A percentile compares a stretch with the other conserved stretches of the same genome.
Evolutionary conservation across 2,329 filamentous ascomycete genomes (phyloP).

Genomic region (Ophiocordyceps camponoti-saundersi): DNA sequence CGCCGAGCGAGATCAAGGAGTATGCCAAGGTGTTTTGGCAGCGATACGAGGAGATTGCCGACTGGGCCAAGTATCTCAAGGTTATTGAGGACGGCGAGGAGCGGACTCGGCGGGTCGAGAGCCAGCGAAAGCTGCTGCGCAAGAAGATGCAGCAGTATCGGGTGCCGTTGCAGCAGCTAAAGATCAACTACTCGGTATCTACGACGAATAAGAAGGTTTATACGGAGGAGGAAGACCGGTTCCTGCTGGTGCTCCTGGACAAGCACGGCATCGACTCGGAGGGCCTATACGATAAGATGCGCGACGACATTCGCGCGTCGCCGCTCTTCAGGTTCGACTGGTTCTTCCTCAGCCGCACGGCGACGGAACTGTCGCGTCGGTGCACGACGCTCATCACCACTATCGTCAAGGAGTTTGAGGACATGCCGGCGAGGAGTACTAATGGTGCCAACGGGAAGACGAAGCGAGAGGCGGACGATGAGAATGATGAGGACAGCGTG

Average conservation of each 20-base stretch:
- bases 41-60: slow-evolving; percentile 75
- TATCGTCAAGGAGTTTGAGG: slow-evolving; percentile 87
- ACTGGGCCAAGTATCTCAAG: slow-evolving; percentile 76
- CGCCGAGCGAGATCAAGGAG: slow-evolving; percentile 63
- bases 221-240: slow-evolving; percentile 93
- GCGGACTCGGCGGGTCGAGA: slow-evolving; percentile 70
- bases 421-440: slow-evolving; percentile 31
- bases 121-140: slow-evolving; percentile 80
- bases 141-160: slow-evolving; percentile 95
- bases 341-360: slow-evolving; percentile 95
- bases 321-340: slow-evolving; percentile 96
- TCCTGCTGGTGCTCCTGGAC: slow-evolving; percentile 84
- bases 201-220: slow-evolving; percentile 99
- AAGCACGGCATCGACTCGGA: slow-evolving; percentile 85
- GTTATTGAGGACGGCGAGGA: slow-evolving; percentile 89
- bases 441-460: slow-evolving; percentile 50
- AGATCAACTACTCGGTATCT: slow-evolving; percentile 96
- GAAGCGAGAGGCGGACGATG: slow-evolving; percentile 63
- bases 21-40: slow-evolving; percentile 97
- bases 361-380: slow-evolving; percentile 77
- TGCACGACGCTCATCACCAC: slow-evolving; percentile 91
- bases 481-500: slow-evolving; percentile 69
- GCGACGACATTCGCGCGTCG: slow-evolving; percentile 91
- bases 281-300: slow-evolving; percentile 77
- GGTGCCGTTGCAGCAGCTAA: slow-evolving; percentile 93